phyloP scores from a whole-genome alignment of 192 early-diverging fungal species.

The Linnemannia hyalina region DNA sequence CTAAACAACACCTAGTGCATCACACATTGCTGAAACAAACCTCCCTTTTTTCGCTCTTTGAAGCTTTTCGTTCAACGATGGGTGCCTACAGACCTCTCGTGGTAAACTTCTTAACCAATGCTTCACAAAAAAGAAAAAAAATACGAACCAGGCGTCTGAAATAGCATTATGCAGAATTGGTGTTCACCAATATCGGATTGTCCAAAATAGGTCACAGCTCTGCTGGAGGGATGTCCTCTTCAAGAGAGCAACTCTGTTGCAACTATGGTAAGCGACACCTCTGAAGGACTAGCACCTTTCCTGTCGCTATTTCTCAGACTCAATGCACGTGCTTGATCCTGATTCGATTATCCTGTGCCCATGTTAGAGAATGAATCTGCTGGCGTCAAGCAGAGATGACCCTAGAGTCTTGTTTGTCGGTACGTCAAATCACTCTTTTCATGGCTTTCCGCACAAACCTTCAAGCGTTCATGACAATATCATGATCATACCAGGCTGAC shows the following conservation, averaged over 20 bases:
- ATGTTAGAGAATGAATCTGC: constrained; percentile 61
- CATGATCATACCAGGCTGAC: neutral
- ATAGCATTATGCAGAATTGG: neutral
- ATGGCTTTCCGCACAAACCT: neutral
- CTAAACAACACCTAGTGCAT: neutral
- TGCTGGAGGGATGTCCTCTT: constrained; percentile 37
- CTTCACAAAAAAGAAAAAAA: neutral
- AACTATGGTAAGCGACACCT: constrained; percentile 17
- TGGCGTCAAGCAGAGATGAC: constrained; percentile 52
- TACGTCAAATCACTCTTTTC: constrained; percentile 11
- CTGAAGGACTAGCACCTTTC: neutral
- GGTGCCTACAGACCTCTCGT: constrained; percentile 36
- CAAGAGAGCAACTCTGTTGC: constrained; percentile 11
- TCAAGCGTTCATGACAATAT: neutral
- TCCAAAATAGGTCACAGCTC: constrained; percentile 35
- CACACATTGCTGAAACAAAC: neutral
- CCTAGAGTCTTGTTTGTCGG: constrained; percentile 58
- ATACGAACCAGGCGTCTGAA: neutral
- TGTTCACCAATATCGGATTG: neutral
- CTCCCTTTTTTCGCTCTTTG: neutral
- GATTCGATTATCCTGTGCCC: too few species aligned
- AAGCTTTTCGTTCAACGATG: constrained; percentile 4
- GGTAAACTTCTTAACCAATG: constrained; percentile 9
- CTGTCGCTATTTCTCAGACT: neutral
- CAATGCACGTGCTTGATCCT: neutral